Percentiles rank a stretch among this genome's conserved stretches.
These are phyloP conservation scores for Populus alba DNA, from an alignment of 345 rosid species.

Conservation along the genomic window DNA sequence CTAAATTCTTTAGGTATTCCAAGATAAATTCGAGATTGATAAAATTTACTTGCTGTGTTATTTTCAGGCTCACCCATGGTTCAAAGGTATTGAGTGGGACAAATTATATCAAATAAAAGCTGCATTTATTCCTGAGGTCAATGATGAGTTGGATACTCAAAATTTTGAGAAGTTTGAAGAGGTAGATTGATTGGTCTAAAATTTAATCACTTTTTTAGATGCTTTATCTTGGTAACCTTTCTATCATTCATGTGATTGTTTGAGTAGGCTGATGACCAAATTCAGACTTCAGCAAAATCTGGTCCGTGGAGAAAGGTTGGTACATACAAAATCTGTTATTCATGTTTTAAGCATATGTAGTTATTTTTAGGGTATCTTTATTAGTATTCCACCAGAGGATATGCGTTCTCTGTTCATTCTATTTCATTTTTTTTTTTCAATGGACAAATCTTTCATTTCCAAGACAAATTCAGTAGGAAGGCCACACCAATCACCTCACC, in stretches of 20 bases:
- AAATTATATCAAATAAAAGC: slow-evolving; percentile 56
- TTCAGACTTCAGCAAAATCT: slow-evolving; percentile 23
- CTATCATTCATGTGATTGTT: background rate
- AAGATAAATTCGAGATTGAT: background rate
- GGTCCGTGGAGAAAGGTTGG: slow-evolving; percentile 43
- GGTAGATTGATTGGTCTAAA: slow-evolving; percentile 26
- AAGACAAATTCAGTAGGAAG: background rate
- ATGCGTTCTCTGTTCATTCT: background rate
- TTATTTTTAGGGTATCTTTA: background rate
- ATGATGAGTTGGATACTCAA: slow-evolving; percentile 58
- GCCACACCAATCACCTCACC: too few species aligned
- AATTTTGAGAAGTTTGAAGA: slow-evolving; percentile 74
- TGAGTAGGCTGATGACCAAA: slow-evolving; percentile 29
- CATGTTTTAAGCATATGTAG: background rate
- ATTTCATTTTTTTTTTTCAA: background rate
- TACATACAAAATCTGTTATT: background rate
- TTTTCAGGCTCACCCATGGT: slow-evolving; percentile 58
- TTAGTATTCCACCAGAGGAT: background rate
- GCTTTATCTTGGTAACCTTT: slow-evolving; percentile 1
- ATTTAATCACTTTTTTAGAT: background rate
- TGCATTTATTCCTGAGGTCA: slow-evolving; percentile 62
- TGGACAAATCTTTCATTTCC: background rate
- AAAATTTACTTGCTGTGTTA: slow-evolving; percentile 2
- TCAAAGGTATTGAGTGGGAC: slow-evolving; percentile 59
- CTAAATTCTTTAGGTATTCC: background rate